These are phyloP conservation scores for Fusarium domesticum DNA, from an alignment of 2,329 filamentous ascomycete genomes.

Conservation along the genomic window DNA sequence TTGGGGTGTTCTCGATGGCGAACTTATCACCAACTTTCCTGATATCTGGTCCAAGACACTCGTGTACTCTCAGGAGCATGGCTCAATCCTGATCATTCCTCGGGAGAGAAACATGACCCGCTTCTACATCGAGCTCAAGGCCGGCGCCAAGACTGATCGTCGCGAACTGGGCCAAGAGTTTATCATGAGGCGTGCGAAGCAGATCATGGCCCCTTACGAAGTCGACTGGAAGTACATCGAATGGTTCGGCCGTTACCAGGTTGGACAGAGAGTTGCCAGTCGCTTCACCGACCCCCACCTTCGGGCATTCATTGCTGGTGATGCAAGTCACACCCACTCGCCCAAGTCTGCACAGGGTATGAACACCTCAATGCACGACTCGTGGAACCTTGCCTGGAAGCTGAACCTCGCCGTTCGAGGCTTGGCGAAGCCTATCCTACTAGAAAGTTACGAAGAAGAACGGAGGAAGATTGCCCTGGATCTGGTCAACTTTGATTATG, in stretches of 20 bases:
- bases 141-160: conserved; percentile 40
- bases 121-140: conserved; percentile 57
- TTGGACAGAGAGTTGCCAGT: conserved; percentile 68
- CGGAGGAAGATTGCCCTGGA: conserved; percentile 60
- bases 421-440: conserved; percentile 51
- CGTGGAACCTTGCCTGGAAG: conserved; percentile 58
- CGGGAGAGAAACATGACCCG: conserved; percentile 71
- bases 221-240: conserved; percentile 58
- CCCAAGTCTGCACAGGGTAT: conserved; percentile 68
- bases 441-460: conserved; percentile 62
- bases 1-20: conserved; percentile 72
- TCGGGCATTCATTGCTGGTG: conserved; percentile 66
- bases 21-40: conserved; percentile 68
- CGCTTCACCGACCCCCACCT: conserved; percentile 61
- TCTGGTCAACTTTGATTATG: conserved; percentile 57
- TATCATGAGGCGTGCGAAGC: conserved; percentile 64
- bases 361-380: conserved; percentile 61
- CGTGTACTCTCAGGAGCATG: conserved; percentile 63
- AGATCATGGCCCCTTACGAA: conserved; percentile 57
- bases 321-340: conserved; percentile 70
- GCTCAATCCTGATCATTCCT: conserved; percentile 71
- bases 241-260: conserved; percentile 72
- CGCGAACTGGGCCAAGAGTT: conserved; percentile 56
- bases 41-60: conserved; percentile 74
- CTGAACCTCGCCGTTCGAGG: conserved; percentile 53